These are phyloP conservation scores for Nicotiana undulata DNA, from an alignment of 257 asterid species.

Conservation along the genomic window DNA sequence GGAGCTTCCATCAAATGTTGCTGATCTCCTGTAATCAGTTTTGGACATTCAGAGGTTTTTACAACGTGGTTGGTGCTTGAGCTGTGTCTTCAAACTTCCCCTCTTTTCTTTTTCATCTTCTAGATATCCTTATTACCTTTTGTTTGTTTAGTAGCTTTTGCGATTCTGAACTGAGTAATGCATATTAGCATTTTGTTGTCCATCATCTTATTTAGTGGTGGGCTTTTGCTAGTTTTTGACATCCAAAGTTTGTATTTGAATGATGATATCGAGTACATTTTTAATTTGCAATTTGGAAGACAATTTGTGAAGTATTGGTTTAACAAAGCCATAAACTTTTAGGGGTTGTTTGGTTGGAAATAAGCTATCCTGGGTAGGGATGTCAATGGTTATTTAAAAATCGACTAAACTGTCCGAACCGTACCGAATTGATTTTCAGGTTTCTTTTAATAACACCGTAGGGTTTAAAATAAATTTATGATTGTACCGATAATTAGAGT, in stretches of 20 bases:
- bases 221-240: not conserved
- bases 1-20: constrained; percentile 16
- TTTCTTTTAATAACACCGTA: no score
- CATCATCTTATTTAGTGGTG: not conserved
- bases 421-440: no score
- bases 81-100: not conserved
- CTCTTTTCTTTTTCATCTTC: not conserved
- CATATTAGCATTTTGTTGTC: not conserved
- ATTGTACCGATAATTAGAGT: no score
- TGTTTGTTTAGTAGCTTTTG: not conserved
- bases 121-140: not conserved
- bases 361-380: no score
- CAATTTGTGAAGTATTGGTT: no score
- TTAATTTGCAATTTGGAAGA: not conserved
- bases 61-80: no score
- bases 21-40: constrained; percentile 4
- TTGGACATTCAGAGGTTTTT: no score
- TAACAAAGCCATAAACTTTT: no score
- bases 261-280: not conserved
- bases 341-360: no score
- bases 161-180: not conserved
- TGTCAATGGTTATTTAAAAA: no score
- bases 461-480: no score
- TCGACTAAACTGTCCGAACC: no score
- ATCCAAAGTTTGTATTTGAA: not conserved